phyloP scores from a whole-genome alignment of 805 yeast genomes.

The Kuraishia floccosa region DNA sequence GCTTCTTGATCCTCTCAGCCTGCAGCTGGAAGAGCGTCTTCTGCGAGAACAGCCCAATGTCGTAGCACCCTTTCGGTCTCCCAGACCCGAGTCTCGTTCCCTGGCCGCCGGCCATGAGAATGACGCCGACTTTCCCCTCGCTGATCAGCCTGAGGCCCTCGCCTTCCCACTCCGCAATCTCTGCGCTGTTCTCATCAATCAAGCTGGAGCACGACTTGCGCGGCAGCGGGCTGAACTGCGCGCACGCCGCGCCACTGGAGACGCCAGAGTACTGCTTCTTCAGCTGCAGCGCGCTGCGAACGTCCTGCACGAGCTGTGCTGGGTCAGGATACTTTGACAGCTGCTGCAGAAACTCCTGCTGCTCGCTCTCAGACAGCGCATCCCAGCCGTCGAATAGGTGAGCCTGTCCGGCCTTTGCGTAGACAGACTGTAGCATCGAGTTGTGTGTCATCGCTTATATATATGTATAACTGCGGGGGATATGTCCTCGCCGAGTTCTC shows the following conservation, averaged over 20 bases:
- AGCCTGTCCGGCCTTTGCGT: conserved; percentile 34
- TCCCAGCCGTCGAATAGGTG: conserved; percentile 42
- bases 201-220: conserved; percentile 39
- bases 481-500: too few relatives aligned
- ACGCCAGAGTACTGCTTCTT: too few relatives aligned
- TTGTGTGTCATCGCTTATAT: conserved; percentile 1
- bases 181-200: conserved; percentile 16
- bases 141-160: conserved; percentile 61
- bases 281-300: conserved; percentile 32
- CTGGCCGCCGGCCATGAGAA: conserved; percentile 97
- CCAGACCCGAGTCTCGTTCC: conserved; percentile 91
- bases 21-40: conserved; percentile 87
- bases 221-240: conserved; percentile 39
- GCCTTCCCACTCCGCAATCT: conserved; percentile 16
- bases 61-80: conserved; percentile 89
- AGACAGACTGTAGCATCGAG: conserved; percentile 11
- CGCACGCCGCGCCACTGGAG: conserved; percentile 6
- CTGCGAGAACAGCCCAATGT: conserved; percentile 74
- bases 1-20: conserved; percentile 66
- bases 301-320: conserved; percentile 23
- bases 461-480: too few relatives aligned
- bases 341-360: conserved; percentile 25
- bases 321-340: conserved; percentile 31
- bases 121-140: conserved; percentile 70
- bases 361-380: conserved; percentile 21